Conservation (phyloP, 192 early-diverging fungal species). For the Jimgerdemannia lactiflua region DNA sequence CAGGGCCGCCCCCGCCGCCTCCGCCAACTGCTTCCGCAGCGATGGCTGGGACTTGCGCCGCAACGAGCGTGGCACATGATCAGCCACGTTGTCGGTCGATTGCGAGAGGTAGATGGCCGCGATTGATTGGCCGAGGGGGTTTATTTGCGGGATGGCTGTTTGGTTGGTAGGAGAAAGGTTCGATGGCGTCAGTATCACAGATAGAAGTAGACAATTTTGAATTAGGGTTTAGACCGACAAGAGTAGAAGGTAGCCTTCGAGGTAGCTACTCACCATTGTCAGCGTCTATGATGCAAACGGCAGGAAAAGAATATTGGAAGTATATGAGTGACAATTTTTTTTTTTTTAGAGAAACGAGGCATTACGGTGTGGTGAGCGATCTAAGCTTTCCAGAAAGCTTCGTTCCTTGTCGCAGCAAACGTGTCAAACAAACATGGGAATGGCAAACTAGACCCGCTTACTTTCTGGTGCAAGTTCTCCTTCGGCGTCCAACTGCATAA, state of each 20-base stretch:
- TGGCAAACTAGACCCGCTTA: background rate
- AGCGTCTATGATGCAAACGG: background rate
- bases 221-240: background rate
- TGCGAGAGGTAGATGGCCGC: constrained; percentile 17
- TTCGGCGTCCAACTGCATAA: constrained; percentile 20
- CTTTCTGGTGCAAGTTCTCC: constrained; percentile 12
- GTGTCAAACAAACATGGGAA: too few relatives aligned
- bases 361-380: background rate
- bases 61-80: background rate
- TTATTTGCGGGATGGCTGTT: constrained; percentile 2
- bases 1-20: constrained; percentile 19
- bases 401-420: background rate
- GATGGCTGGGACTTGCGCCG: constrained; percentile 6
- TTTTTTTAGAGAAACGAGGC: background rate
- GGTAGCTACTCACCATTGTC: background rate
- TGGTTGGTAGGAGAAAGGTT: background rate
- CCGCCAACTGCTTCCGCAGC: constrained; percentile 18
- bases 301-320: background rate
- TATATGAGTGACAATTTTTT: background rate
- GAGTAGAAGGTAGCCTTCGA: constrained; percentile 2
- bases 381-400: background rate
- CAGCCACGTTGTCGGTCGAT: constrained; percentile 11
- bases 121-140: constrained; percentile 19
- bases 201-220: background rate
- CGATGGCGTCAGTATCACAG: background rate